A percentile compares a stretch with the other conserved stretches of the same genome.
These are phyloP conservation scores for Ophiocytium majus DNA, from an alignment of 352 stramenopile genomes.

Conservation along the genomic window DNA sequence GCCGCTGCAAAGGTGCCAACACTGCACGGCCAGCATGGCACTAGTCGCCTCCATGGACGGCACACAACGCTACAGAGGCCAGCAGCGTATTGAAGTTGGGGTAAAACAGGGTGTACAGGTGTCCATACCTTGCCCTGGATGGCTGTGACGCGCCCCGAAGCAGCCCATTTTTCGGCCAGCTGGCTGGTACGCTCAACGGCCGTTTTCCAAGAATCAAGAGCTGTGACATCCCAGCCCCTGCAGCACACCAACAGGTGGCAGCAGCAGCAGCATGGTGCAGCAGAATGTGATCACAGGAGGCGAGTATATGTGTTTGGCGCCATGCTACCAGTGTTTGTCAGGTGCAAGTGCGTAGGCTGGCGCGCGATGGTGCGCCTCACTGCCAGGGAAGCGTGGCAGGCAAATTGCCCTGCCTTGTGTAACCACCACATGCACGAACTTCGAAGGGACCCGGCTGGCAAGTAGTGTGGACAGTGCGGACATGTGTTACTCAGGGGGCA, in stretches of 20 bases:
- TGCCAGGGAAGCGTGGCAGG: background rate
- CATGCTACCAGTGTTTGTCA: background rate
- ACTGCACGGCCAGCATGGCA: background rate
- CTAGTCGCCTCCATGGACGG: background rate
- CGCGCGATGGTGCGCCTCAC: background rate
- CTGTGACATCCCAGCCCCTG: slow-evolving; percentile 4
- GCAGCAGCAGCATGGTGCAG: background rate
- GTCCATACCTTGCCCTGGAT: slow-evolving; percentile 6
- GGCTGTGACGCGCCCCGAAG: background rate
- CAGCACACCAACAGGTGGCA: background rate
- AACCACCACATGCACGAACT: background rate
- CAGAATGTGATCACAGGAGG: background rate
- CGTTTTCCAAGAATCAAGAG: background rate
- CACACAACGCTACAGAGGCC: background rate
- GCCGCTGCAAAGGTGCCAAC: background rate
- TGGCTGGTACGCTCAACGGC: background rate
- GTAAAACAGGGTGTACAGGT: too few relatives aligned
- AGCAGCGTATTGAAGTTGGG: background rate
- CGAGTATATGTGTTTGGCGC: background rate
- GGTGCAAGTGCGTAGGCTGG: background rate
- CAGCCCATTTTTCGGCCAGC: slow-evolving; percentile 1
- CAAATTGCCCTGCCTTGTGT: background rate
- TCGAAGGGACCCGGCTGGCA: too few relatives aligned
- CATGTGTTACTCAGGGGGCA: too few relatives aligned
- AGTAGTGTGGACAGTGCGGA: too few relatives aligned